Percentiles rank a stretch among this genome's conserved stretches.
Conservation (phyloP, 31 red algal species). For the Bonnemaisonia californica region DNA sequence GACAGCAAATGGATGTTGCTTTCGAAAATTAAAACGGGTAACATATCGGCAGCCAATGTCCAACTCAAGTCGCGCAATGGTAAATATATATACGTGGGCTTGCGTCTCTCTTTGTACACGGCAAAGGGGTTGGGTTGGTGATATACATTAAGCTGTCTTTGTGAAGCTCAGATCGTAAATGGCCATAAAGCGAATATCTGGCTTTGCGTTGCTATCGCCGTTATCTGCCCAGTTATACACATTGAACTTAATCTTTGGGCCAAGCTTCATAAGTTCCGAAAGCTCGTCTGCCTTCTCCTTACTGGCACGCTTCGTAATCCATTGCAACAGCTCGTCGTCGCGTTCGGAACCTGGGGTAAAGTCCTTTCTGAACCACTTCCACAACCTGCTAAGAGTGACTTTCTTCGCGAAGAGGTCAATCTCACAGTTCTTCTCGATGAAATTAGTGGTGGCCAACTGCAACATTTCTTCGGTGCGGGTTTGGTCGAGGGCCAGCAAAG, state of each 20-base stretch:
- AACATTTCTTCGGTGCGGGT: conserved; percentile 50
- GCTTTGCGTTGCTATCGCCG: conserved; percentile 63
- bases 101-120: background rate
- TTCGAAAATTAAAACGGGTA: too few species aligned
- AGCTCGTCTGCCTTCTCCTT: conserved; percentile 21
- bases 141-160: conserved; percentile 36
- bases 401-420: conserved; percentile 27
- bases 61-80: too few species aligned
- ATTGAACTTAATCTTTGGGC: conserved; percentile 55
- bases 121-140: background rate
- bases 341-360: conserved; percentile 56
- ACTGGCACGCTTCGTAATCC: conserved; percentile 59
- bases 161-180: conserved; percentile 77
- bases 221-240: conserved; percentile 82
- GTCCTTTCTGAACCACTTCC: conserved; percentile 77
- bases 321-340: conserved; percentile 56
- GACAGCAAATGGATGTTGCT: too few species aligned
- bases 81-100: too few species aligned
- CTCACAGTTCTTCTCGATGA: conserved; percentile 71
- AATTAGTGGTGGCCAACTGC: conserved; percentile 49
- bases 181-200: conserved; percentile 69
- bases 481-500: conserved; percentile 32
- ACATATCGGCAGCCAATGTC: too few species aligned
- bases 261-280: conserved; percentile 11
- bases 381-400: conserved; percentile 68